Percentiles rank a stretch among this genome's conserved stretches.
These are phyloP conservation scores for Fomitopsis serialis DNA, from an alignment of 768 basidiomycete genomes.

Conservation along the genomic window DNA sequence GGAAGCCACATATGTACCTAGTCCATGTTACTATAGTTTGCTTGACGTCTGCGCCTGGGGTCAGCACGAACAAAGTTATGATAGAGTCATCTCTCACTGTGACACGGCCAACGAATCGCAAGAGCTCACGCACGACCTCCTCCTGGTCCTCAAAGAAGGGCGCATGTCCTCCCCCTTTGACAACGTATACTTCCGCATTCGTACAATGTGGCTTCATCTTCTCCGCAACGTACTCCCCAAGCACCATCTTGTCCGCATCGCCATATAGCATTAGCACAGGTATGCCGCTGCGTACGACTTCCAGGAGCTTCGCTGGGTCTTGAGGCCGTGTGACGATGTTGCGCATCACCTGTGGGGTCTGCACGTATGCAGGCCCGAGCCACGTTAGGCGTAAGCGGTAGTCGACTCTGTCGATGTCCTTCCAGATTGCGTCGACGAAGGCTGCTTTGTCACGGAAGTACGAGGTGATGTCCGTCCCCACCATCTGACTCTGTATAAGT, in stretches of 20 bases:
- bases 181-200: slow-evolving; percentile 23
- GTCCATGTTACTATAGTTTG: too few species aligned
- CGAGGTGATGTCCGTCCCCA: slow-evolving; percentile 5
- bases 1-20: too few species aligned
- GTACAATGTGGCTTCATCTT: slow-evolving; percentile 28
- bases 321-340: slow-evolving; percentile 7
- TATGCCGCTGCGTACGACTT: slow-evolving; percentile 9
- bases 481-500: slow-evolving; percentile 5
- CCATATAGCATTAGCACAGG: slow-evolving; percentile 14
- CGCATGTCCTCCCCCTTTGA: slow-evolving; percentile 28
- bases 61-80: too few species aligned
- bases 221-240: slow-evolving; percentile 20
- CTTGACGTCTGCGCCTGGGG: too few species aligned
- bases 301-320: slow-evolving; percentile 9
- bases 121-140: slow-evolving; percentile 18
- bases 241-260: slow-evolving; percentile 15
- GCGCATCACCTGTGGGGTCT: slow-evolving; percentile 7
- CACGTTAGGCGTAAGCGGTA: slow-evolving; percentile 5
- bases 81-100: too few species aligned
- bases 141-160: slow-evolving; percentile 27
- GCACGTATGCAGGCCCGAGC: slow-evolving; percentile 8
- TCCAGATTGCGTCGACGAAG: slow-evolving; percentile 11
- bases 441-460: slow-evolving; percentile 8
- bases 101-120: slow-evolving; percentile 10
- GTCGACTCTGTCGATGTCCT: slow-evolving; percentile 1